A percentile compares a stretch with the other conserved stretches of the same genome.
These are phyloP conservation scores for Collariella sp. DNA, from an alignment of 495 filamentous ascomycete genomes.

Conservation along the genomic window DNA sequence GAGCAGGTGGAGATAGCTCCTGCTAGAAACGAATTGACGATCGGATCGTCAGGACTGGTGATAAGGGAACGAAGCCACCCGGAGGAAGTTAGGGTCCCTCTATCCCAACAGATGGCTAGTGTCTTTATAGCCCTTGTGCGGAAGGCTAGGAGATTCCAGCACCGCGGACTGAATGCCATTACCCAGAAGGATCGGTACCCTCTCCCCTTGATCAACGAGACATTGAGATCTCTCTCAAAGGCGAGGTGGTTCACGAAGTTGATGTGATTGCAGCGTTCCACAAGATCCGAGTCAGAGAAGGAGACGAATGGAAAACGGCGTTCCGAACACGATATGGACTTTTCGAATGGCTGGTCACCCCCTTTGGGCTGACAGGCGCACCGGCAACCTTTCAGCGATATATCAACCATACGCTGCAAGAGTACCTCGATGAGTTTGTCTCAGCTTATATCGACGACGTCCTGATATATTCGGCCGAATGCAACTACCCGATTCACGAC, in stretches of 20 bases:
- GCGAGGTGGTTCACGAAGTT: conserved; percentile 39
- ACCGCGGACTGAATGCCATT: conserved; percentile 37
- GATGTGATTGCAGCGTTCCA: conserved; percentile 19
- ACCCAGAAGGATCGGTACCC: too few species aligned
- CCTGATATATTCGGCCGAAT: background rate
- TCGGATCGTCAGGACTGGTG: background rate
- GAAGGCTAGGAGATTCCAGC: too few species aligned
- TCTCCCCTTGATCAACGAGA: conserved; percentile 40
- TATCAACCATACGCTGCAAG: conserved; percentile 26
- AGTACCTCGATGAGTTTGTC: conserved; percentile 20
- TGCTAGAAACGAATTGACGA: background rate
- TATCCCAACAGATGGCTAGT: background rate
- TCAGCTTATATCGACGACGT: conserved; percentile 8
- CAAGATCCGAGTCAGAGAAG: conserved; percentile 19
- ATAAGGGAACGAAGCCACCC: background rate
- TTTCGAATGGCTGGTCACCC: conserved; percentile 28
- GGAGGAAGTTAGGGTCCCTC: background rate
- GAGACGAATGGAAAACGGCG: conserved; percentile 22
- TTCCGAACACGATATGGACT: conserved; percentile 25
- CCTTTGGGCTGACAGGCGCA: conserved; percentile 25
- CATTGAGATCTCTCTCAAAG: conserved; percentile 22
- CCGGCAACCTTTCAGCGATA: conserved; percentile 22
- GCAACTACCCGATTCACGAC: background rate
- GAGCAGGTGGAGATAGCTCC: background rate
- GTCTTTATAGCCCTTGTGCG: too few species aligned